Evolutionary conservation across 2,329 filamentous ascomycete genomes (phyloP).

Genomic region (Epichloe amarillans): DNA sequence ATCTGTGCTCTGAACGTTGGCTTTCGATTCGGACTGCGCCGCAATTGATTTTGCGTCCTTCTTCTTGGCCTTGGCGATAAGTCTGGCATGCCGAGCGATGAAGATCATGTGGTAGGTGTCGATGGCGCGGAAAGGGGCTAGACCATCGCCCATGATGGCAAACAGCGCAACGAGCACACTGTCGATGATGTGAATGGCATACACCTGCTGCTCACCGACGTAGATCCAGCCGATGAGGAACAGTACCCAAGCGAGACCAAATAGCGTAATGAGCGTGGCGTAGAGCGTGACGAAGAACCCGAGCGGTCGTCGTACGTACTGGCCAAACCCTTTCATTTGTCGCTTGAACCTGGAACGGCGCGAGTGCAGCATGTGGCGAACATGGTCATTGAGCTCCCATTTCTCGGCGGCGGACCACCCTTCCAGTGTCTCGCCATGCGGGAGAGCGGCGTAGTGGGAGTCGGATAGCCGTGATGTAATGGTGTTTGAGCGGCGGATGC

Average conservation of each 20-base stretch:
- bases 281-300: constrained; percentile 79
- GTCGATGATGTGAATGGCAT: constrained; percentile 57
- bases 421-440: constrained; percentile 56
- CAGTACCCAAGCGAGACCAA: constrained; percentile 80
- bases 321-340: constrained; percentile 62
- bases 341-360: constrained; percentile 68
- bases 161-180: constrained; percentile 59
- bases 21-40: not conserved
- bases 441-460: constrained; percentile 65
- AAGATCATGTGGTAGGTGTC: constrained; percentile 84
- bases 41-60: constrained; percentile 1
- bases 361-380: constrained; percentile 79
- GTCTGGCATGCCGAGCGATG: constrained; percentile 52
- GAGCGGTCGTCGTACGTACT: constrained; percentile 64
- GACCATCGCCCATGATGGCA: constrained; percentile 54
- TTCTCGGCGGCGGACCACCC: constrained; percentile 67
- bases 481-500: constrained; percentile 33
- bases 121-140: constrained; percentile 61
- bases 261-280: constrained; percentile 68
- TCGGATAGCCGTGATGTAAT: constrained; percentile 57
- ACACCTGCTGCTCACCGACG: constrained; percentile 58
- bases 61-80: constrained; percentile 30
- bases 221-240: constrained; percentile 87
- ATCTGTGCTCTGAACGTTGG: constrained; percentile 10
- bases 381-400: constrained; percentile 68